phyloP scores from a whole-genome alignment of 441 rosid genomes.

The Gossypium schwendimanii region DNA sequence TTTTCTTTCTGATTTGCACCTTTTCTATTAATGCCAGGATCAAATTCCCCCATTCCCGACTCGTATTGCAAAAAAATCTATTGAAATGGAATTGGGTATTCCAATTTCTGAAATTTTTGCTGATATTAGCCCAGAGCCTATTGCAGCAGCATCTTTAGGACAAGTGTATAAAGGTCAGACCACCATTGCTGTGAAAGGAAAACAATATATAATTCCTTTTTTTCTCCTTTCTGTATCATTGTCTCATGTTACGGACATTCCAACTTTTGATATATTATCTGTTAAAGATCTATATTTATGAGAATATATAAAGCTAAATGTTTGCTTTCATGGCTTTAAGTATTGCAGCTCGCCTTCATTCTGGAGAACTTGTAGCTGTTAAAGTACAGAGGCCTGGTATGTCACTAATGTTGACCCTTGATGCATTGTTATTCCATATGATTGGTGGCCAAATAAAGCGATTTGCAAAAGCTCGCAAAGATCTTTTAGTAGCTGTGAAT shows the following conservation, averaged over 20 bases:
- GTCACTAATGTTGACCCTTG: constrained; percentile 73
- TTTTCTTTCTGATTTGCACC: constrained; percentile 13
- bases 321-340: constrained; percentile 34
- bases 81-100: constrained; percentile 76
- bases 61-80: constrained; percentile 62
- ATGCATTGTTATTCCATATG: constrained; percentile 84
- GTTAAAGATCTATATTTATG: background rate
- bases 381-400: constrained; percentile 98
- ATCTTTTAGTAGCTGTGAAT: constrained; percentile 84
- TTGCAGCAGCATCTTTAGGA: constrained; percentile 96
- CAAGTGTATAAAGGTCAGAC: constrained; percentile 94
- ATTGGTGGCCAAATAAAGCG: constrained; percentile 92
- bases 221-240: background rate
- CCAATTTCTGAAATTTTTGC: constrained; percentile 69
- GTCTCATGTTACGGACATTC: background rate
- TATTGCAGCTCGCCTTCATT: constrained; percentile 90
- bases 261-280: background rate
- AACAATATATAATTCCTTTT: constrained; percentile 5
- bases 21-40: constrained; percentile 48
- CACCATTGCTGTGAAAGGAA: constrained; percentile 21
- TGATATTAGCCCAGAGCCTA: constrained; percentile 81
- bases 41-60: constrained; percentile 95
- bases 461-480: constrained; percentile 92
- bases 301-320: constrained; percentile 22
- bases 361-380: constrained; percentile 98